These are phyloP conservation scores for Emericellopsis atlantica DNA, from an alignment of 2,329 filamentous ascomycete genomes.

Conservation along the genomic window DNA sequence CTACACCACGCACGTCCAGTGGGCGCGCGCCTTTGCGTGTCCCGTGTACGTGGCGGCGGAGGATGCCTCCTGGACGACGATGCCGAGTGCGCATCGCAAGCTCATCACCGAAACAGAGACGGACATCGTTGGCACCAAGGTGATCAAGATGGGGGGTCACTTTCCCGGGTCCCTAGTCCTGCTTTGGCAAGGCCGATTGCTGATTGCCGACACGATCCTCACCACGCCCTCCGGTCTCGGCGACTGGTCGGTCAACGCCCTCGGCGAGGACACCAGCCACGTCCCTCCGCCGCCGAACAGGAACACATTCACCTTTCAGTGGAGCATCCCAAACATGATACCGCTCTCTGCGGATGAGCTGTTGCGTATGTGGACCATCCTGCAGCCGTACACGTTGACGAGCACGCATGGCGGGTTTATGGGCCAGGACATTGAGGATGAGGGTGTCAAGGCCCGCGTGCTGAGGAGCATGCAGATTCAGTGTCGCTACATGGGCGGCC, in stretches of 20 bases:
- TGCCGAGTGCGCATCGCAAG: constrained; percentile 26
- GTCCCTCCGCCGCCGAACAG: constrained; percentile 23
- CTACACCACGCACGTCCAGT: constrained; percentile 64
- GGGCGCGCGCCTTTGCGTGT: constrained; percentile 57
- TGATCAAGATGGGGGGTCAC: constrained; percentile 65
- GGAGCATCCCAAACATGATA: constrained; percentile 65
- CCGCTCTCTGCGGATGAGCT: constrained; percentile 54
- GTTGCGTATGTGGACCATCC: constrained; percentile 53
- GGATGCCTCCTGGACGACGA: constrained; percentile 52
- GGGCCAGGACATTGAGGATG: constrained; percentile 46
- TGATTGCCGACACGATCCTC: constrained; percentile 67
- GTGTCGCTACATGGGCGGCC: constrained; percentile 36
- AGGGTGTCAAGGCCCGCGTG: constrained; percentile 48
- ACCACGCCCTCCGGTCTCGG: constrained; percentile 48
- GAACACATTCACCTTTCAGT: constrained; percentile 59
- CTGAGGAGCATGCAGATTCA: constrained; percentile 71
- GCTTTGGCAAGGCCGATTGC: constrained; percentile 46
- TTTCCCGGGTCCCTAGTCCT: constrained; percentile 64
- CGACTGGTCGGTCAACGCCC: constrained; percentile 27
- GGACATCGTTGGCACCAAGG: constrained; percentile 36
- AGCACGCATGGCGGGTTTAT: constrained; percentile 57
- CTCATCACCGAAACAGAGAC: constrained; percentile 32
- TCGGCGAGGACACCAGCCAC: constrained; percentile 20
- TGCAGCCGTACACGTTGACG: constrained; percentile 49
- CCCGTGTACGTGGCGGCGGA: constrained; percentile 56